Base-by-base conservation (phyloP, 1,139 yeast species). In the Saccharomycopsis crataegensis region DNA sequence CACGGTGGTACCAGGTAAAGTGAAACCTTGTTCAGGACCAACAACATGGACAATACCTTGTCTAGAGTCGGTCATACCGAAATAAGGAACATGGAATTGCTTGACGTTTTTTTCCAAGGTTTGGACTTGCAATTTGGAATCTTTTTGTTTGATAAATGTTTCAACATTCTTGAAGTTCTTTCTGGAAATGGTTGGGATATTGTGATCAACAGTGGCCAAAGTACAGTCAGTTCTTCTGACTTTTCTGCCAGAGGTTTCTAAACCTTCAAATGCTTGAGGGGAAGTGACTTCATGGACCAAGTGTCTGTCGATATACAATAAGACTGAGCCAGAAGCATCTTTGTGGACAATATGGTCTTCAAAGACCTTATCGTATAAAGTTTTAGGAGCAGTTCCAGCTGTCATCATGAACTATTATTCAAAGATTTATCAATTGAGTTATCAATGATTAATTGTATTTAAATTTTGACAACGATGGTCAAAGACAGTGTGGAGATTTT, bases 21-120 rank as follows among this genome's bases (percentile, higher is more conserved):
- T 93, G 73, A 93, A 93, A 48, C 98, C 99, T 72, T 93, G 98
- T 71, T 93, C 99, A 41, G 99, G 99, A 46, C 99, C 99, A 57
- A 93, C 96, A 62, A 93, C 89, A 69, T 93, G 99, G 55, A 93
- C 99, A 67, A 93, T 93, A 64, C 99, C 99, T 72, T 93, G 99
- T 71, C 98, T 83, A 60, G 77, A 77, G 71, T 93, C 98, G 55
- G 82, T 79, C 94, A 93, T 87, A 60, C 99, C 99, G 62, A 93
- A 91, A 67, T 85, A 93, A 16, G 96, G 84, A 46, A 93, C 84
- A 61, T 80, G 93, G 64, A 91, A 93, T 60, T 84, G 88, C 70
- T 83, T 83, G 62, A 93, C 98, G 65, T 93, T 93, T 65, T 88
- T 84, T 69, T 93, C 98, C 60, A 93, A 77, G 54, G 99, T 93